Percentiles rank a stretch among this genome's conserved stretches.
These are phyloP conservation scores for Jatropha podagrica DNA, from an alignment of 441 rosid genomes.

Conservation along the genomic window DNA sequence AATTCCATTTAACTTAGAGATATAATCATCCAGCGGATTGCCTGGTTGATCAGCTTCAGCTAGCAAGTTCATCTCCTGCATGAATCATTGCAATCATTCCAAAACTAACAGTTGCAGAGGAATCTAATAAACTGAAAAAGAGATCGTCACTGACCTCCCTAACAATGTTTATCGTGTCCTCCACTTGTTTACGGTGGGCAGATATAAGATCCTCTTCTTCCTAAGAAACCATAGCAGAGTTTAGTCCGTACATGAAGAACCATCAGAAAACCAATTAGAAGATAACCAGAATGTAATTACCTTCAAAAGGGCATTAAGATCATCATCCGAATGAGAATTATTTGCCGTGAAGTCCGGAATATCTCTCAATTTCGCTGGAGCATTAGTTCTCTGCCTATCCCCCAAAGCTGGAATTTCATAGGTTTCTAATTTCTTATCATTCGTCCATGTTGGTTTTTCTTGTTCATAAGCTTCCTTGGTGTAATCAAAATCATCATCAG, in stretches of 20 bases:
- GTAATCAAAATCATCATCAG: slow-evolving; percentile 42
- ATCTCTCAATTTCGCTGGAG: slow-evolving; percentile 28
- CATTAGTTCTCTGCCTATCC: slow-evolving; percentile 32
- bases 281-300: slow-evolving; percentile 29
- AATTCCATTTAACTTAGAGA: slow-evolving; percentile 61
- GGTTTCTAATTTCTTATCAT: slow-evolving; percentile 33
- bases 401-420: slow-evolving; percentile 31
- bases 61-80: slow-evolving; percentile 76
- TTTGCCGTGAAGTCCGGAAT: slow-evolving; percentile 21
- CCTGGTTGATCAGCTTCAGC: slow-evolving; percentile 85
- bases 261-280: background rate
- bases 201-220: slow-evolving; percentile 80
- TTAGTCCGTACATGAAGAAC: slow-evolving; percentile 2
- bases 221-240: slow-evolving; percentile 33
- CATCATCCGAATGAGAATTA: slow-evolving; percentile 53
- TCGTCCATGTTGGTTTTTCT: slow-evolving; percentile 39
- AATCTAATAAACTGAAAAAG: background rate
- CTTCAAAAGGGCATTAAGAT: slow-evolving; percentile 62
- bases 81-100: slow-evolving; percentile 1
- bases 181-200: slow-evolving; percentile 72
- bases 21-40: slow-evolving; percentile 77
- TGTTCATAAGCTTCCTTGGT: slow-evolving; percentile 36
- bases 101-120: background rate
- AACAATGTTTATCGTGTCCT: slow-evolving; percentile 68
- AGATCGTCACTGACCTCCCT: slow-evolving; percentile 48